Evolutionary conservation across 305 asterid species (phyloP).

Genomic region (Rubia occidens): DNA sequence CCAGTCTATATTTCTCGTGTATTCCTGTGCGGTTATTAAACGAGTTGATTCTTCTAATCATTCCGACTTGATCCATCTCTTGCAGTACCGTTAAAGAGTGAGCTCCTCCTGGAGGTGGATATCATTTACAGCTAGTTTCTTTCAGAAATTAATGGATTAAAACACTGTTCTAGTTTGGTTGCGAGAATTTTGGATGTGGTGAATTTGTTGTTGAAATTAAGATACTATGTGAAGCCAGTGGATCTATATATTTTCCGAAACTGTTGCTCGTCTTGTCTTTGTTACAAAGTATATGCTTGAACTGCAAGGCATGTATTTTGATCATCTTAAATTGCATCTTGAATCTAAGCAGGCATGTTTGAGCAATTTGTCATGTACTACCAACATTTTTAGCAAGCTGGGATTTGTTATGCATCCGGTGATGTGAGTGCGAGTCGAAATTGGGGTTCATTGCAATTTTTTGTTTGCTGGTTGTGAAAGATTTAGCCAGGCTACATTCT

Average conservation of each 20-base stretch:
- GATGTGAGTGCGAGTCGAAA: no score
- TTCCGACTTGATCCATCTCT: neutral
- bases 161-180: slow-evolving; percentile 5
- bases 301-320: no score
- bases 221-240: slow-evolving; percentile 9
- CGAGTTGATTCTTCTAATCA: neutral
- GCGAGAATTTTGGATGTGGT: slow-evolving; percentile 9
- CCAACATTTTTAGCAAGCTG: no score
- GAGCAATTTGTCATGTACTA: no score
- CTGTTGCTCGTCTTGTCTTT: neutral
- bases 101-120: neutral
- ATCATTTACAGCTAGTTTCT: slow-evolving; percentile 4
- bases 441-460: no score
- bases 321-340: no score
- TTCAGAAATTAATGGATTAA: slow-evolving; percentile 7
- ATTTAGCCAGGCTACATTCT: no score
- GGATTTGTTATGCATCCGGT: no score
- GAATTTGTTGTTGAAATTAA: slow-evolving; percentile 9
- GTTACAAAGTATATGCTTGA: no score
- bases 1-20: neutral
- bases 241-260: neutral
- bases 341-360: no score
- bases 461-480: no score
- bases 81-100: slow-evolving; percentile 46
- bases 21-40: neutral